These are phyloP conservation scores for Metarhizium guizhouense DNA, from an alignment of 2,329 filamentous ascomycete species.

Conservation along the genomic window DNA sequence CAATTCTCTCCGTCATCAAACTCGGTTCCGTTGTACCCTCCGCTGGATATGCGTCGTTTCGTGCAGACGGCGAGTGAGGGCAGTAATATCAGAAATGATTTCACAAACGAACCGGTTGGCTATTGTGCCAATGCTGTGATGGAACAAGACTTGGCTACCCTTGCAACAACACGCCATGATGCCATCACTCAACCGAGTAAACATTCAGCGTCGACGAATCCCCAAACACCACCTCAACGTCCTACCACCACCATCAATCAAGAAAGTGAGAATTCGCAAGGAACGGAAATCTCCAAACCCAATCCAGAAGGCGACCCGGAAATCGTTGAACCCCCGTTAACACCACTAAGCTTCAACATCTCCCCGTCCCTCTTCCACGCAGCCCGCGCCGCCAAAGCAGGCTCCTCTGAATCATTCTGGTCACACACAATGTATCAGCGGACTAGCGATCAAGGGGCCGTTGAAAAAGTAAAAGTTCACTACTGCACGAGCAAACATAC, in stretches of 20 bases:
- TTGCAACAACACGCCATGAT: neutral
- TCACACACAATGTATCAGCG: conserved; percentile 58
- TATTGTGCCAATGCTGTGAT: neutral
- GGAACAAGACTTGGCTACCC: neutral
- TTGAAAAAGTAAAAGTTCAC: conserved; percentile 55
- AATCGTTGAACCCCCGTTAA: conserved; percentile 14
- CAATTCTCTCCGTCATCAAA: conserved; percentile 15
- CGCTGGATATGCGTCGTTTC: conserved; percentile 17
- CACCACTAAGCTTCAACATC: conserved; percentile 21
- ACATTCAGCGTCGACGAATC: neutral
- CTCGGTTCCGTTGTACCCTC: conserved; percentile 14
- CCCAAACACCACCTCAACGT: neutral
- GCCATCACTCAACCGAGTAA: neutral
- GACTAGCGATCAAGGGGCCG: conserved; percentile 28
- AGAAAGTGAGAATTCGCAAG: neutral
- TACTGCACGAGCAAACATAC: conserved; percentile 64
- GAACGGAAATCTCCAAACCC: neutral
- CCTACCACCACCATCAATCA: neutral
- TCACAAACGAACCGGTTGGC: neutral
- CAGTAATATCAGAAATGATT: neutral
- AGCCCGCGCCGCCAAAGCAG: conserved; percentile 37
- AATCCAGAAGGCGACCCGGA: neutral
- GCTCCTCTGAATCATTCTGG: conserved; percentile 52
- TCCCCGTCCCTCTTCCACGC: conserved; percentile 21
- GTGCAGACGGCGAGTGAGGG: conserved; percentile 11